phyloP scores from a whole-genome alignment of 768 basidiomycete genomes.

The Boletales sp. region DNA sequence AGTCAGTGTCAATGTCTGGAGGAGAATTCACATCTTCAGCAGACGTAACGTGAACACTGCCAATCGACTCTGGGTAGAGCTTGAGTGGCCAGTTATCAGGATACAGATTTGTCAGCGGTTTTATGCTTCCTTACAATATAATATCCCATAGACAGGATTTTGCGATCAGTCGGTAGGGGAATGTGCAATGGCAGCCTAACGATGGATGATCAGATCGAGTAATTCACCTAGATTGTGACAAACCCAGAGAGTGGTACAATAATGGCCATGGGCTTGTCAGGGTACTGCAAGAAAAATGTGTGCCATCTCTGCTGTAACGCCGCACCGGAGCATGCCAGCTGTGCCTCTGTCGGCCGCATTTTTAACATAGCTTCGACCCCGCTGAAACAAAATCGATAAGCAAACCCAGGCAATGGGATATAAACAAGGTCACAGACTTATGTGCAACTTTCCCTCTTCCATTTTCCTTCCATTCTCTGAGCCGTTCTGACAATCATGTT shows the following conservation, averaged over 20 bases:
- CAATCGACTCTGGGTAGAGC: slow-evolving; percentile 44
- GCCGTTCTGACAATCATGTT: slow-evolving; percentile 18
- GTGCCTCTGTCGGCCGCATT: slow-evolving; percentile 47
- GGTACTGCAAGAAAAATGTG: slow-evolving; percentile 42
- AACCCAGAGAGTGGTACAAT: slow-evolving; percentile 42
- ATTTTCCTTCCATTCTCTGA: slow-evolving; percentile 29
- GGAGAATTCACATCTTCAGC: slow-evolving; percentile 39
- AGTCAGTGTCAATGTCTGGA: slow-evolving; percentile 43
- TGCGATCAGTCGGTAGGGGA: slow-evolving; percentile 15
- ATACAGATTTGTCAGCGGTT: not conserved
- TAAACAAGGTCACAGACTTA: slow-evolving; percentile 38
- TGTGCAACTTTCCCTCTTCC: slow-evolving; percentile 50
- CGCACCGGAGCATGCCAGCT: slow-evolving; percentile 45
- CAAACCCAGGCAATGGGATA: not conserved
- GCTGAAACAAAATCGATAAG: slow-evolving; percentile 28
- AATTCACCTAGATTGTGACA: not conserved
- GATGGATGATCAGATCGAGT: not conserved
- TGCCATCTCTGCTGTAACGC: slow-evolving; percentile 50
- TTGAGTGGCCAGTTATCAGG: slow-evolving; percentile 6
- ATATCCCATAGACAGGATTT: slow-evolving; percentile 27
- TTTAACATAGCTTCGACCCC: slow-evolving; percentile 53
- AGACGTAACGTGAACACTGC: slow-evolving; percentile 45
- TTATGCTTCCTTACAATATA: slow-evolving; percentile 27
- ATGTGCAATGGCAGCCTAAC: slow-evolving; percentile 25
- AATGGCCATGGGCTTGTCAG: slow-evolving; percentile 55